A percentile compares a stretch with the other conserved stretches of the same genome.
phyloP scores from a whole-genome alignment of 1,139 yeast genomes.

The Meyerozyma guilliermondii region DNA sequence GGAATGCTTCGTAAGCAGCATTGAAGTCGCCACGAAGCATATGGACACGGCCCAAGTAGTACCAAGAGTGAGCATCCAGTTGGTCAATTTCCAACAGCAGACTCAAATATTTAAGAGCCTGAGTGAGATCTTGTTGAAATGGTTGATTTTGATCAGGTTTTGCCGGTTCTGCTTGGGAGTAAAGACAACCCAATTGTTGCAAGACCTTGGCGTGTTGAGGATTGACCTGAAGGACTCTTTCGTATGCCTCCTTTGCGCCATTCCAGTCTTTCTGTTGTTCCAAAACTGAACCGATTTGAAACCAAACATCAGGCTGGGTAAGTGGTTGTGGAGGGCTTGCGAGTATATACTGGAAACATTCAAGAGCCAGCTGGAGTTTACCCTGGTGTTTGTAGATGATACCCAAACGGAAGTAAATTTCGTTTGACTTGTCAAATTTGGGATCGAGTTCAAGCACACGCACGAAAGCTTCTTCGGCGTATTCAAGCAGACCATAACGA shows the following conservation, averaged over 20 bases:
- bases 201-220: slow-evolving; percentile 94
- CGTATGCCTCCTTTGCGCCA: slow-evolving; percentile 93
- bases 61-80: slow-evolving; percentile 95
- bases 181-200: slow-evolving; percentile 93
- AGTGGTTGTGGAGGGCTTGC: slow-evolving; percentile 91
- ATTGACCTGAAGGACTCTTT: slow-evolving; percentile 80
- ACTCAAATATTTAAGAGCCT: slow-evolving; percentile 75
- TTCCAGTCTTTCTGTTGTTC: slow-evolving; percentile 91
- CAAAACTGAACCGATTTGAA: slow-evolving; percentile 92
- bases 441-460: slow-evolving; percentile 95
- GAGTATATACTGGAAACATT: slow-evolving; percentile 88
- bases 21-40: slow-evolving; percentile 94
- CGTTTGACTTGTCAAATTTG: slow-evolving; percentile 91
- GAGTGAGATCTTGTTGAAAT: slow-evolving; percentile 69
- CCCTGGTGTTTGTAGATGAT: slow-evolving; percentile 94
- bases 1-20: slow-evolving; percentile 96
- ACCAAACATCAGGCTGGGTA: slow-evolving; percentile 97
- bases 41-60: slow-evolving; percentile 91
- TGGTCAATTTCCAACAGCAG: slow-evolving; percentile 88
- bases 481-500: slow-evolving; percentile 90
- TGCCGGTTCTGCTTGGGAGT: slow-evolving; percentile 67
- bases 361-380: slow-evolving; percentile 79
- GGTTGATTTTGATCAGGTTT: slow-evolving; percentile 9
- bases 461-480: slow-evolving; percentile 97
- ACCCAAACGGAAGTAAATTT: slow-evolving; percentile 94